phyloP scores from a whole-genome alignment of 2,329 filamentous ascomycete genomes.

The Pyricularia sp. region DNA sequence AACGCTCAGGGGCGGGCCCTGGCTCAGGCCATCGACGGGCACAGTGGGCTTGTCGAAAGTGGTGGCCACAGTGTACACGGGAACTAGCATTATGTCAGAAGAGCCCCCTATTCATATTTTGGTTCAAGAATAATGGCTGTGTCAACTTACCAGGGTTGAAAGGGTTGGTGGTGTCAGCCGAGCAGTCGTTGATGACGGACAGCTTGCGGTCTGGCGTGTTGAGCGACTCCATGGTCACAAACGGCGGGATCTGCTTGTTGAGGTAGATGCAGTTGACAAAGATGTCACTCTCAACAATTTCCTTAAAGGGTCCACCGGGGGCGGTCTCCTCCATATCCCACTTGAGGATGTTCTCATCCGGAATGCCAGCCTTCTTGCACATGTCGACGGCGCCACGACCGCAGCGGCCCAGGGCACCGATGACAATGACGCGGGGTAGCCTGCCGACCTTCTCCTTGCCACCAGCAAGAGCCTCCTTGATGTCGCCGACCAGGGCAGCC shows the following conservation, averaged over 20 bases:
- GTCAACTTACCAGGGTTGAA: constrained; percentile 39
- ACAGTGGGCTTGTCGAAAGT: constrained; percentile 87
- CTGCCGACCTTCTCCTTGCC: constrained; percentile 56
- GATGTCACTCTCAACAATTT: constrained; percentile 67
- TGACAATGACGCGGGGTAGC: constrained; percentile 68
- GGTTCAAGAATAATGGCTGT: constrained; percentile 10
- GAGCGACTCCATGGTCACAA: constrained; percentile 65
- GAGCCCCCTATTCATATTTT: not conserved
- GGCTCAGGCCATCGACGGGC: constrained; percentile 51
- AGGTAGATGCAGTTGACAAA: constrained; percentile 91
- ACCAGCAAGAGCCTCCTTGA: constrained; percentile 60
- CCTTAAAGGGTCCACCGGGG: constrained; percentile 65
- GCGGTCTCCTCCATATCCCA: constrained; percentile 75
- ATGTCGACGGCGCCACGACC: constrained; percentile 78
- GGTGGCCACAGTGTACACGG: constrained; percentile 76
- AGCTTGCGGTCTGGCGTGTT: constrained; percentile 61
- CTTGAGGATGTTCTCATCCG: constrained; percentile 54
- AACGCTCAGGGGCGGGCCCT: constrained; percentile 57
- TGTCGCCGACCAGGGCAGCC: constrained; percentile 59
- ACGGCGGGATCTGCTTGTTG: constrained; percentile 62
- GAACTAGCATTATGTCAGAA: constrained; percentile 33
- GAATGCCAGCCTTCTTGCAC: constrained; percentile 64
- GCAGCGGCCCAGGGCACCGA: constrained; percentile 77
- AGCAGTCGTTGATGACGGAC: constrained; percentile 72
- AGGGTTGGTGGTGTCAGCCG: constrained; percentile 64